Evolutionary conservation across 1,284 basidiomycete genomes (phyloP), one percentile per base, ranked within the genome.

Genomic region (Apiotrichum porosum): DNA sequence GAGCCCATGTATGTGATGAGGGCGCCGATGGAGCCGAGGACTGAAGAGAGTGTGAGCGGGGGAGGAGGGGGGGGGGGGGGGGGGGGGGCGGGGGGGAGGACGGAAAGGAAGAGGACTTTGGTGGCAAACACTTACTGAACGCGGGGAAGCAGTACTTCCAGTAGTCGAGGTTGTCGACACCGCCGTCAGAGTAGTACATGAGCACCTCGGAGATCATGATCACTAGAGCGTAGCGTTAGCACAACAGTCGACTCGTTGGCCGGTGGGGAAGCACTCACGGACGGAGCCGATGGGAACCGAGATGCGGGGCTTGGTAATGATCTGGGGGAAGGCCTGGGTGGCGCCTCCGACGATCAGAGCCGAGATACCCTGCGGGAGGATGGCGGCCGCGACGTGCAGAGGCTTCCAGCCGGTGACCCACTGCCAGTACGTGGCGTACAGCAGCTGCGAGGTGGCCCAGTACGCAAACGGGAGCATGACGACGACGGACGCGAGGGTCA

Each of bases 81-180:
- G 12, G 19, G 2, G 35, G 12, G 19, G 8, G 8, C 18, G 14
- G 3, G 35, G 21, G 35, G 13, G 8, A 10, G 4, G 34, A 19
- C 13, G 31, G 31, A n/a, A 19, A 18, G 18, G 21, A 9, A 32
- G 31, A 32, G n/a, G 13, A 14, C 4, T 32, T 32, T 14, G 31
- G 31, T 12, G 18, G 6, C 18, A 8, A n/a, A n/a, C n/a, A 34
- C 44, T 32, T 39, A 52, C 18, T 60, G 50, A 57, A 65, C 8
- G 54, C 64, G 4, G 66, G 66, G 54, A 72, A 69, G 38, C 54
- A 51, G 51, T 49, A 68, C 32, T 49, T 49, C 70, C 70, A 72
- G 55, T 72, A 72, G 44, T 68, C 58, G 33, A 49, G 60, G 4
- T 65, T 65, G 5, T 43, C 37, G 26, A 28, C 12, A 14, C 67